Percentiles rank a stretch among this genome's conserved stretches.
Evolutionary conservation across 164 flowering plant species (phyloP).

Genomic region (Macadamia integrifolia): DNA sequence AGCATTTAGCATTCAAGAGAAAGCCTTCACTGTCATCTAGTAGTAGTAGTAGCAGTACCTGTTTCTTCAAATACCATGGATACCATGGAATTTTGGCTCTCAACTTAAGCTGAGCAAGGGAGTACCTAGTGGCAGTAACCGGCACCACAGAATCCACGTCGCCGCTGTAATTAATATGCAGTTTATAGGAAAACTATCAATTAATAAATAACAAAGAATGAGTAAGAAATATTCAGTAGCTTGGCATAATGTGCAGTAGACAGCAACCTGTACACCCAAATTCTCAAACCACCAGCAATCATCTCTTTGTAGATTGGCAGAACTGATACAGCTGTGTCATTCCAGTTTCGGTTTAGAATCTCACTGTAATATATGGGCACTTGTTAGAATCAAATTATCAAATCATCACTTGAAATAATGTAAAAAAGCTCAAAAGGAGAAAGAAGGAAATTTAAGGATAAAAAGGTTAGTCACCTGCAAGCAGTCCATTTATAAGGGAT

Average conservation of each 20-base stretch:
- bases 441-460: neutral
- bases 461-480: conserved; percentile 51
- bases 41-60: conserved; percentile 32
- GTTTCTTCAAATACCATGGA: conserved; percentile 87
- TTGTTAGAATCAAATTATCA: neutral
- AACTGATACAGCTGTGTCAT: conserved; percentile 61
- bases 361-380: conserved; percentile 38
- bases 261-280: conserved; percentile 84
- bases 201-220: neutral
- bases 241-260: neutral
- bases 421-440: too few species aligned
- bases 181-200: neutral
- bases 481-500: conserved; percentile 87
- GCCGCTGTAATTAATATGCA: conserved; percentile 37
- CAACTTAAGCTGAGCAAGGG: conserved; percentile 63
- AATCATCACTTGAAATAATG: neutral
- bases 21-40: too few species aligned
- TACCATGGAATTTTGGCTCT: conserved; percentile 71
- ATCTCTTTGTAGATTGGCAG: conserved; percentile 67
- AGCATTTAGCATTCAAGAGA: too few species aligned
- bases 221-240: neutral
- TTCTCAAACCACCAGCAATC: conserved; percentile 60
- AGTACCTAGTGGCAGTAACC: conserved; percentile 81
- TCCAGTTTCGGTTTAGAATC: conserved; percentile 70
- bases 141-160: conserved; percentile 91